Evolutionary conservation across 306 rosid genomes (phyloP), one percentile per base, ranked within the genome.

Genomic region (Elaeagnus macrophylla): DNA sequence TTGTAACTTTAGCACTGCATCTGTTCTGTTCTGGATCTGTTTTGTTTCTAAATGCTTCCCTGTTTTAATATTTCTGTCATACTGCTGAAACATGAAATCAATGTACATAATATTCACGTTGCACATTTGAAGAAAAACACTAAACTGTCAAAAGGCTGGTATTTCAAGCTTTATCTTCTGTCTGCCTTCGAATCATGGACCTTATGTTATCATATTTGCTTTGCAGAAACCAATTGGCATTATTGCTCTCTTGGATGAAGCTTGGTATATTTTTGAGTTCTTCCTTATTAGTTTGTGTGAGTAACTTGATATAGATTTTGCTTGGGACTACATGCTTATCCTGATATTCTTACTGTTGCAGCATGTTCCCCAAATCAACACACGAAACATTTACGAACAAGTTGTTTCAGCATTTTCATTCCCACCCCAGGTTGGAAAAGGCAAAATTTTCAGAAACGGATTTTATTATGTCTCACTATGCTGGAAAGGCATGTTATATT

Each of bases 191-290:
- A 53, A 63, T 47, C 47, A 19, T 60, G 62, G 37, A 52, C 73
- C 80, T 54, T 65, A 62, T 60, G 38, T 67, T 79, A 18, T 40
- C 37, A 15, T 55, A n/a, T 37, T 69, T 59, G 65, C 53, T 78
- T 60, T 86, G 93, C 93, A 91, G 99, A 91, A 87, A 75, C 99
- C 96, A 60, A 81, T 87, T 67, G 95, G 99, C 53, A 74, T 91
- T 57, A 67, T 91, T 76, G 86, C 89, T 57, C 78, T 91, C 56
- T 74, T 91, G 83, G 96, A 91, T 73, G 96, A 91, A 82, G 96
- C 99, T 73, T 91, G 97, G 97, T 91, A 91, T 56, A 56, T 39
- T 67, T 25, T 72, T 70, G 67, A 61, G 78, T 79, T 79, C 77
- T 73, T 79, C 68, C 48, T 59, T 72, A 61, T 72, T 61, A 57